Percentiles rank a stretch among this genome's conserved stretches.
These are phyloP conservation scores for Pisolithus microcarpus DNA, from an alignment of 768 basidiomycete species.

Conservation along the genomic window DNA sequence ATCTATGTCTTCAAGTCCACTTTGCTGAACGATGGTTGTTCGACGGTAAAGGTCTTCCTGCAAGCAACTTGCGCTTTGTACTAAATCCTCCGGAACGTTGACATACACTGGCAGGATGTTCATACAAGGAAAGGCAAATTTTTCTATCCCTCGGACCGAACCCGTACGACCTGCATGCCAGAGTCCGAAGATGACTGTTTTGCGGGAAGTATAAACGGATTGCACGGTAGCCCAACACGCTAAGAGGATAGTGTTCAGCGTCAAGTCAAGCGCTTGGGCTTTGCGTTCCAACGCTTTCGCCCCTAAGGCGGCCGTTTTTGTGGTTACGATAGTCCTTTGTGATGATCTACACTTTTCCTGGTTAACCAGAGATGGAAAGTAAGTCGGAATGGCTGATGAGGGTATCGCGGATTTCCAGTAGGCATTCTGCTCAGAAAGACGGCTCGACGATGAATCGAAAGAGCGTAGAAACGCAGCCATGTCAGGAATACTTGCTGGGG, in stretches of 20 bases:
- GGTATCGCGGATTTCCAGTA: slow-evolving; percentile 35
- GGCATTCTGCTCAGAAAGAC: slow-evolving; percentile 14
- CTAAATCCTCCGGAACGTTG: slow-evolving; percentile 8
- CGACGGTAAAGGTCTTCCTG: slow-evolving; percentile 31
- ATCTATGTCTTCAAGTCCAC: slow-evolving; percentile 29
- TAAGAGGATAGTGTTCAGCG: slow-evolving; percentile 35
- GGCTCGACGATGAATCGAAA: slow-evolving; percentile 14
- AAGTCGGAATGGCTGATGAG: slow-evolving; percentile 15
- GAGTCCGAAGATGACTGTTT: slow-evolving; percentile 34
- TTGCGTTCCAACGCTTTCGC: slow-evolving; percentile 38
- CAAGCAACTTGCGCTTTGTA: slow-evolving; percentile 28
- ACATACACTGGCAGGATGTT: slow-evolving; percentile 37
- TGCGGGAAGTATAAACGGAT: slow-evolving; percentile 20
- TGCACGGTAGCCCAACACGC: slow-evolving; percentile 40
- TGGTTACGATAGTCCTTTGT: slow-evolving; percentile 13
- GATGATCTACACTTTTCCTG: not conserved
- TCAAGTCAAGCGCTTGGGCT: slow-evolving; percentile 30
- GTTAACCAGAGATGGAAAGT: slow-evolving; percentile 19
- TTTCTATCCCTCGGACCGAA: slow-evolving; percentile 26
- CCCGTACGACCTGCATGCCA: slow-evolving; percentile 43
- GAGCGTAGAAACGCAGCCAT: slow-evolving; percentile 23
- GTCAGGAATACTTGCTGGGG: slow-evolving; percentile 19
- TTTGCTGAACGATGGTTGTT: slow-evolving; percentile 36
- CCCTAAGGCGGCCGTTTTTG: slow-evolving; percentile 38
- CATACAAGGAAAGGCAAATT: slow-evolving; percentile 38